phyloP scores from a whole-genome alignment of 1,284 basidiomycete species.

The Ganoderma meredithae region DNA sequence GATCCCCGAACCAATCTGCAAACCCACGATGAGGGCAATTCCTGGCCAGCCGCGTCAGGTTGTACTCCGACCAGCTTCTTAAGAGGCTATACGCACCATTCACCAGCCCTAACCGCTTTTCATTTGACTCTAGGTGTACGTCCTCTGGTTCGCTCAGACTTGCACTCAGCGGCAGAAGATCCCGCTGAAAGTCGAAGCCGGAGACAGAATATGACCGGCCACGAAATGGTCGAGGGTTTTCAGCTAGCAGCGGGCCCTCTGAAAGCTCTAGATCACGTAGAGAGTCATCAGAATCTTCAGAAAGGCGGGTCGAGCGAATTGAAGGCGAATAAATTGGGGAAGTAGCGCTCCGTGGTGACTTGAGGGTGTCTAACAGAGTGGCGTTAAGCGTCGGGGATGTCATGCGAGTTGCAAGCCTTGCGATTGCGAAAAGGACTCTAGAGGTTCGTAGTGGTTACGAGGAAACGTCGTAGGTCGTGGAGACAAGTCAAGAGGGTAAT shows the following conservation, averaged over 20 bases:
- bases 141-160: conserved; percentile 75
- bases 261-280: conserved; percentile 80
- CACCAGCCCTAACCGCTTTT: conserved; percentile 80
- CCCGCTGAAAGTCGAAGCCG: conserved; percentile 81
- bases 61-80: neutral
- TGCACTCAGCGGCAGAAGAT: conserved; percentile 78
- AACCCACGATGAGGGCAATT: conserved; percentile 84
- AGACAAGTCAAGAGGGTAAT: neutral
- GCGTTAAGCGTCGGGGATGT: conserved; percentile 46
- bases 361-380: conserved; percentile 39
- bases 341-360: conserved; percentile 24
- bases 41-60: conserved; percentile 50
- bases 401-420: conserved; percentile 32
- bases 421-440: neutral
- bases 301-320: conserved; percentile 55
- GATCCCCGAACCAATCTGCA: conserved; percentile 93
- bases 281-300: conserved; percentile 75
- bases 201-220: conserved; percentile 74
- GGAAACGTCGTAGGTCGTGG: conserved; percentile 19
- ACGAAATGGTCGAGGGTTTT: conserved; percentile 43
- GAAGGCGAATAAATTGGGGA: conserved; percentile 45
- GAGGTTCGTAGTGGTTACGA: conserved; percentile 3
- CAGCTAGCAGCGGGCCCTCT: conserved; percentile 59
- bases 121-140: conserved; percentile 52
- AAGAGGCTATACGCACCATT: conserved; percentile 62